Base-by-base conservation (phyloP, 352 stramenopile species). In the Pythium folliculosum region DNA sequence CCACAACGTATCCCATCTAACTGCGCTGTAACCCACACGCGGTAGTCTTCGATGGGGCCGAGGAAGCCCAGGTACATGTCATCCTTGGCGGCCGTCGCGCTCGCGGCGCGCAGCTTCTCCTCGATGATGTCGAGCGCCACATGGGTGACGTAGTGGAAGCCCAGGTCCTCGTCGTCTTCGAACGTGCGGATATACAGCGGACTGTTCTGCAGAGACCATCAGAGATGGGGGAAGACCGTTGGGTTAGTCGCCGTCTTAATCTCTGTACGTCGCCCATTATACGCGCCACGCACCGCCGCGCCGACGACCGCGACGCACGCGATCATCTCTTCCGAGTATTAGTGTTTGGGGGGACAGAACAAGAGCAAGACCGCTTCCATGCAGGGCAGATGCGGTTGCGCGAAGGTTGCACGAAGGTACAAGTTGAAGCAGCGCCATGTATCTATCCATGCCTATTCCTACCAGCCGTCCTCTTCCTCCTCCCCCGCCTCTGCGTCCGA, bases 31-130 rank as follows among this genome's bases (percentile, higher is more conserved):
- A 51, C 78, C 38, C 68, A 96, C 68, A 92, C 83, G 61, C 84
- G 78, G 68, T 92, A 96, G 77, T 96, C 88, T 56, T 96, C 88
- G 38, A 96, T 86, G 12, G 88, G 84, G 0, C 84, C 86, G 5
- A 96, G 80, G 58, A 94, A 94, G 19, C 88, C 88, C 48, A 96
- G 68, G 52, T 91, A 94, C 88, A 94, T 92, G 75, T 96, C 84
- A 69, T 96, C 82, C 55, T 90, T 91, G 44, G 82, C 75, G 32
- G 65, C 74, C 21, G 71, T 80, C 40, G 77, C 72, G 43, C 81
- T 76, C 38, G 79, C 74, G 44, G 66, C 71, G 32, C 79, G 81
- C 35, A 92, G 60, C 53, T 90, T 90, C 69, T 96, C 86, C 58
- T 96, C 88, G 40, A 96, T 83, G 45, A 96, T 82, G 58, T 94